A percentile compares a stretch with the other conserved stretches of the same genome.
These are phyloP conservation scores for Fusarium anthophilum DNA, from an alignment of 2,329 filamentous ascomycete species.

Conservation along the genomic window DNA sequence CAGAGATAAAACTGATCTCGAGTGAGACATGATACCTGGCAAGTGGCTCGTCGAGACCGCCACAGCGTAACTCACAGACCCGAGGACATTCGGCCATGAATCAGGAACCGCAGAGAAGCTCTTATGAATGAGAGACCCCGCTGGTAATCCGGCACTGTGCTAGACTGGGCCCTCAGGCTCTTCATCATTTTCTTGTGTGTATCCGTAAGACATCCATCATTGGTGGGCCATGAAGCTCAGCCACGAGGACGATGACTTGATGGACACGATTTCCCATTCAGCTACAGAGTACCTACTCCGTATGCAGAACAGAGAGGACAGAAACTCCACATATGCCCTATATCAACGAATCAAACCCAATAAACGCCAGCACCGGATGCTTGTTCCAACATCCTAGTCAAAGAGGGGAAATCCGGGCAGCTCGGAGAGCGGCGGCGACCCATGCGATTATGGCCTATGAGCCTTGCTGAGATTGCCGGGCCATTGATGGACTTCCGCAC, in stretches of 20 bases:
- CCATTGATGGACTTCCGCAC: constrained; percentile 37
- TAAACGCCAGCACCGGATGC: constrained; percentile 26
- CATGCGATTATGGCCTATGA: constrained; percentile 26
- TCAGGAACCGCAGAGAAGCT: constrained; percentile 23
- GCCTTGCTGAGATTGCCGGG: not conserved
- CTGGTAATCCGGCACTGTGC: constrained; percentile 42
- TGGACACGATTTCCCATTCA: not conserved
- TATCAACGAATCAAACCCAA: constrained; percentile 17
- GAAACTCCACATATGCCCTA: constrained; percentile 6
- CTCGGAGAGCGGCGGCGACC: constrained; percentile 33
- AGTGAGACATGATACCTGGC: constrained; percentile 41
- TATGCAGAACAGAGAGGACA: not conserved
- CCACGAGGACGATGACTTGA: constrained; percentile 27
- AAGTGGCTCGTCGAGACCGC: constrained; percentile 41
- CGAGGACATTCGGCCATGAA: constrained; percentile 30
- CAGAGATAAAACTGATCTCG: constrained; percentile 28
- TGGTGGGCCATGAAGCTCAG: constrained; percentile 29
- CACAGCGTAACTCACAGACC: constrained; percentile 39
- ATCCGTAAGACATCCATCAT: constrained; percentile 27
- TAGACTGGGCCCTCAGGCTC: constrained; percentile 15
- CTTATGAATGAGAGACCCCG: constrained; percentile 20
- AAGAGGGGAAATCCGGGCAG: constrained; percentile 32
- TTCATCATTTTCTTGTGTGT: constrained; percentile 29
- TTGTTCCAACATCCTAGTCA: constrained; percentile 33
- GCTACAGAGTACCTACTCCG: not conserved